Conservation (phyloP, 345 rosid species). For the Populus pruinosa region DNA sequence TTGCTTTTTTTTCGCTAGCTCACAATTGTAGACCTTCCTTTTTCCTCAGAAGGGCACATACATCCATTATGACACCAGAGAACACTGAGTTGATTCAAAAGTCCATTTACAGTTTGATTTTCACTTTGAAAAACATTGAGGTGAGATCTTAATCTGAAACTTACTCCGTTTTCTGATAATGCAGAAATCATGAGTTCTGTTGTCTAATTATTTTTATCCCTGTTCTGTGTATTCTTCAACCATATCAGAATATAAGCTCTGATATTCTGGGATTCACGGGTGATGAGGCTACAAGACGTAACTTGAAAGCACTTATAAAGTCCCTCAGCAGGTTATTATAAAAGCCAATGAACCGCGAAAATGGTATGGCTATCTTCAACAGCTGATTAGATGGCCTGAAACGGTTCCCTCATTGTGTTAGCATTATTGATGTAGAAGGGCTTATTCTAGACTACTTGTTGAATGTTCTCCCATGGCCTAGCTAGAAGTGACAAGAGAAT, state of each 20-base stretch:
- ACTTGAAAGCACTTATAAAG: slow-evolving; percentile 83
- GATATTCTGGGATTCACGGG: slow-evolving; percentile 98
- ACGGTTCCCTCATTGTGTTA: neutral
- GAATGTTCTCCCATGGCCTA: neutral
- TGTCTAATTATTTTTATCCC: neutral
- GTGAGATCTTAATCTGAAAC: slow-evolving; percentile 32
- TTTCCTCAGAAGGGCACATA: slow-evolving; percentile 34
- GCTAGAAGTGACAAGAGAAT: neutral
- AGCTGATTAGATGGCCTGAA: neutral
- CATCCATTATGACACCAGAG: slow-evolving; percentile 89
- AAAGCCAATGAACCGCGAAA: slow-evolving; percentile 20
- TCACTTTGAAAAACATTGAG: slow-evolving; percentile 93
- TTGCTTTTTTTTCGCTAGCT: neutral
- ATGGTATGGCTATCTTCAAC: neutral
- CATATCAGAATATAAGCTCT: slow-evolving; percentile 84
- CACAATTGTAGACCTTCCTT: neutral
- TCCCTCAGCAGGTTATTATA: slow-evolving; percentile 89
- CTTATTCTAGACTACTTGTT: neutral
- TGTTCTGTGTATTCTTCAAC: neutral
- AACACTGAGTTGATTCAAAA: slow-evolving; percentile 80
- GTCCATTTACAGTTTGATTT: slow-evolving; percentile 77
- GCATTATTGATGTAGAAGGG: neutral
- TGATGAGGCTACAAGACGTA: slow-evolving; percentile 81
- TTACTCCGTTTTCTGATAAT: neutral
- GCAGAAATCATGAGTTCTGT: neutral